Conservation (phyloP, 495 filamentous ascomycete species). For the Hypoxylon intermedium region DNA sequence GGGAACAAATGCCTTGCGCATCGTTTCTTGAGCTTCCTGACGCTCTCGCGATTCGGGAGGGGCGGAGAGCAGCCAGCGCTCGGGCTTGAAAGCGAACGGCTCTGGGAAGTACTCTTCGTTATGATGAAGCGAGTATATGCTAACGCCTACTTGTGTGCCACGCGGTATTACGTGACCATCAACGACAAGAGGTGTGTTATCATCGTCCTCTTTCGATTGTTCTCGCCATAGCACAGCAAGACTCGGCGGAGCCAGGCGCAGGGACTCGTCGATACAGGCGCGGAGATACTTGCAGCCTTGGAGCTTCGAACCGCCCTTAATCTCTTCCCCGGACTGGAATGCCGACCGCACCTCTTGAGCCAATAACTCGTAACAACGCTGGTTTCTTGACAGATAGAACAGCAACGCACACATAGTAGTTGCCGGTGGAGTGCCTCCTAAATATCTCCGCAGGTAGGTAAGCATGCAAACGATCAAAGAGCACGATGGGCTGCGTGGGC, state of each 20-base stretch:
- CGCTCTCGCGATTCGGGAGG: neutral
- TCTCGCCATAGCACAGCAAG: conserved; percentile 54
- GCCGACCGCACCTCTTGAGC: conserved; percentile 48
- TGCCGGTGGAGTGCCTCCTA: conserved; percentile 52
- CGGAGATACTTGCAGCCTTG: conserved; percentile 54
- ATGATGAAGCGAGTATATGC: too few species aligned
- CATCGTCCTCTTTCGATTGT: neutral
- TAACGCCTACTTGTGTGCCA: too few species aligned
- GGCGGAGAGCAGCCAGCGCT: conserved; percentile 47
- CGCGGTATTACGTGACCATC: too few species aligned
- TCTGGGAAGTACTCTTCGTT: conserved; percentile 48
- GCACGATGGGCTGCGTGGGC: too few species aligned
- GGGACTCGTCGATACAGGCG: conserved; percentile 63
- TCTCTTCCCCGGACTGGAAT: conserved; percentile 48
- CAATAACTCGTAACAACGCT: conserved; percentile 47
- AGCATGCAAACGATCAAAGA: too few species aligned
- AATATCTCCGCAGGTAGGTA: too few species aligned
- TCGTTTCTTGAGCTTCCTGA: conserved; percentile 4
- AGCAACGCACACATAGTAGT: conserved; percentile 55
- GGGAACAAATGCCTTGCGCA: conserved; percentile 46
- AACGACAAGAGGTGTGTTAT: too few species aligned
- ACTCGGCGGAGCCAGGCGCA: conserved; percentile 63
- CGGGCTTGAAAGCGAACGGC: conserved; percentile 48
- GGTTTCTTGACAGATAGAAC: conserved; percentile 62
- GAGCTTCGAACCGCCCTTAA: conserved; percentile 49